Percentiles rank a stretch among this genome's conserved stretches.
Conservation (phyloP, 192 early-diverging fungal species). For the Podila verticillata region DNA sequence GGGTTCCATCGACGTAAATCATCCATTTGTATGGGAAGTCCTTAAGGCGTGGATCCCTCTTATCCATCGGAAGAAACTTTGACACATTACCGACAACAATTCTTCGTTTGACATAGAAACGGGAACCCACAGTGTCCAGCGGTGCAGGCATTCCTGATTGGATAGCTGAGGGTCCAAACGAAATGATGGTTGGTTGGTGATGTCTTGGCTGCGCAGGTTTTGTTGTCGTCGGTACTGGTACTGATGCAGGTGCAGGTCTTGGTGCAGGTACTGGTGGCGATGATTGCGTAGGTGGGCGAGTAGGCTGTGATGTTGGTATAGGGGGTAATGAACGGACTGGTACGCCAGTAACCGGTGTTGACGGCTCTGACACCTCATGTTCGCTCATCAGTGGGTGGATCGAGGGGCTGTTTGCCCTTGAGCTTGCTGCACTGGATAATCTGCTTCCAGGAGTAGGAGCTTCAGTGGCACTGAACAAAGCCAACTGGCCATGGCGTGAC, state of each 20-base stretch:
- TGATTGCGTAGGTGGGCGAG: conserved; percentile 18
- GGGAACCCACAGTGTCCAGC: conserved; percentile 63
- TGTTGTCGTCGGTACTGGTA: background rate
- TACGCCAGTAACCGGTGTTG: conserved; percentile 14
- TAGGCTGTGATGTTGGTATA: background rate
- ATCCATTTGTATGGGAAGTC: conserved; percentile 91
- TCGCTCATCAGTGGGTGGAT: conserved; percentile 44
- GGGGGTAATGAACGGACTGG: conserved; percentile 10
- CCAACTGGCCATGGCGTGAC: background rate
- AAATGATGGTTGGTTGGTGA: conserved; percentile 42
- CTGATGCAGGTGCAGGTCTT: background rate
- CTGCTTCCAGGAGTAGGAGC: conserved; percentile 14
- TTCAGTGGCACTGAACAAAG: background rate
- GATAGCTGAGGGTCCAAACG: conserved; percentile 41
- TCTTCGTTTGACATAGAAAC: conserved; percentile 77
- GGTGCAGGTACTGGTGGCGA: background rate
- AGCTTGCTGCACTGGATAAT: conserved; percentile 35
- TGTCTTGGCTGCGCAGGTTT: background rate
- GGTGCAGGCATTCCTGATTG: conserved; percentile 34
- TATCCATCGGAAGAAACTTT: conserved; percentile 68
- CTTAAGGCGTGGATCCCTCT: conserved; percentile 62
- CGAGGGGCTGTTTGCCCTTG: conserved; percentile 28
- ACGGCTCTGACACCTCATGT: conserved; percentile 25
- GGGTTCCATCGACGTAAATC: conserved; percentile 80
- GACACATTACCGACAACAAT: conserved; percentile 80